A percentile compares a stretch with the other conserved stretches of the same genome.
These are phyloP conservation scores for Aethionema arabicum DNA, from an alignment of 345 rosid genomes.

Conservation along the genomic window DNA sequence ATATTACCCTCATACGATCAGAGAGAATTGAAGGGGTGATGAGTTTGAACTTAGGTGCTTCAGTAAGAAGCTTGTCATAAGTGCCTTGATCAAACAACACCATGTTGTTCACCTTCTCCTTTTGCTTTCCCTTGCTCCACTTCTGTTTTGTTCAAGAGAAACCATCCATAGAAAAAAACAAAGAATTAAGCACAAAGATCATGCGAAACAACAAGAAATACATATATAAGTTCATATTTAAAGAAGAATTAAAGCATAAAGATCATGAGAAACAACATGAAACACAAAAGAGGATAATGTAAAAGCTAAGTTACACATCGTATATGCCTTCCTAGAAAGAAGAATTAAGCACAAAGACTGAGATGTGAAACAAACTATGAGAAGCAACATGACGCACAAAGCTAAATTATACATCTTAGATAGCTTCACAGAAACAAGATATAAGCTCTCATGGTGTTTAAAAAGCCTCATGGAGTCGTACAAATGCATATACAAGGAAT, in stretches of 20 bases:
- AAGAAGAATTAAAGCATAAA: background rate
- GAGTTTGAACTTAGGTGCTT: conserved; percentile 79
- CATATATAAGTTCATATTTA: background rate
- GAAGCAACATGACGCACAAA: too few relatives aligned
- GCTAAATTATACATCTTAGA: background rate
- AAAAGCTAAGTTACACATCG: too few relatives aligned
- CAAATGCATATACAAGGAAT: background rate
- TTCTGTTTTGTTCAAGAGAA: conserved; percentile 44
- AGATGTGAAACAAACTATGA: too few relatives aligned
- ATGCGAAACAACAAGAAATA: background rate
- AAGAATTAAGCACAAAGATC: background rate
- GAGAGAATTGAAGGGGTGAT: conserved; percentile 75
- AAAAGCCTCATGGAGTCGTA: too few relatives aligned
- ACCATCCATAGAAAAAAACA: background rate
- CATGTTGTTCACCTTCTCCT: conserved; percentile 97
- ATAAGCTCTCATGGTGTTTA: too few relatives aligned
- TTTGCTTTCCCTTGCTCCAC: conserved; percentile 95
- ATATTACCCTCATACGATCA: conserved; percentile 66
- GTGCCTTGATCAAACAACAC: conserved; percentile 78
- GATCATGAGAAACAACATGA: background rate
- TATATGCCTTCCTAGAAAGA: too few relatives aligned
- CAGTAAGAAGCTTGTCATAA: conserved; percentile 73
- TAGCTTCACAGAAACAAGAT: too few relatives aligned
- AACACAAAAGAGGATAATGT: background rate
- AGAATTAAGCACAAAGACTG: too few relatives aligned